phyloP scores from a whole-genome alignment of 345 rosid species.

The Dovyalis caffra region DNA sequence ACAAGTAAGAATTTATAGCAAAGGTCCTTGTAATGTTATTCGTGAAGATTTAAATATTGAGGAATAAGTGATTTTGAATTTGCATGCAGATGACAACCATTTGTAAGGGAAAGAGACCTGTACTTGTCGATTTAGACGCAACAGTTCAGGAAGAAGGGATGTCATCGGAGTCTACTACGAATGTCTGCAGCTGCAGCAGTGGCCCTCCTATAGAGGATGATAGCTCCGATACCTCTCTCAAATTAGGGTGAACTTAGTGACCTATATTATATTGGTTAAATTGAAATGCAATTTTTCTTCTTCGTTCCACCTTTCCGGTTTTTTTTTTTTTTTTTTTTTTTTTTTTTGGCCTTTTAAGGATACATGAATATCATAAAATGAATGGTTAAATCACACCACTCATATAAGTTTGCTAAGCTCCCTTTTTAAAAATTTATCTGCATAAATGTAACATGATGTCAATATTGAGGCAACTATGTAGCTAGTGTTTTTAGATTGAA shows the following conservation, averaged over 20 bases:
- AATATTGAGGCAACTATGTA: not conserved
- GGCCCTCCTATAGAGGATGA: slow-evolving; percentile 43
- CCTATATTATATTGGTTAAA: not conserved
- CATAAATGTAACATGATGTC: too few relatives aligned
- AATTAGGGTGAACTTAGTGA: slow-evolving; percentile 14
- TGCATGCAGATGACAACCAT: slow-evolving; percentile 32
- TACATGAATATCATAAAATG: not conserved
- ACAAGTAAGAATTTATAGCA: slow-evolving; percentile 26
- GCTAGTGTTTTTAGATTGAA: not conserved
- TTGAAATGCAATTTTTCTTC: not conserved
- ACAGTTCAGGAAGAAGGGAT: slow-evolving; percentile 53
- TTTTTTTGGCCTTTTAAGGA: not conserved
- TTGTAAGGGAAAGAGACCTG: slow-evolving; percentile 34
- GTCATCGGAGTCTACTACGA: slow-evolving; percentile 57
- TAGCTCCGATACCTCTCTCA: slow-evolving; percentile 28
- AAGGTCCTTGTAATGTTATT: too few relatives aligned
- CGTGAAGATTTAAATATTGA: not conserved
- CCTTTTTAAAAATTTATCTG: too few relatives aligned
- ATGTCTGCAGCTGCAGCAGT: slow-evolving; percentile 56
- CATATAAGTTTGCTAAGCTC: too few relatives aligned
- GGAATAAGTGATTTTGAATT: not conserved
- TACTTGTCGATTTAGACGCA: slow-evolving; percentile 23
- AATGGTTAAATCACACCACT: not conserved
- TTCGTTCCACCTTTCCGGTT: not conserved
- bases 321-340: not conserved